These are phyloP conservation scores for Gardenia jasminoides DNA, from an alignment of 257 asterid genomes.

Conservation along the genomic window DNA sequence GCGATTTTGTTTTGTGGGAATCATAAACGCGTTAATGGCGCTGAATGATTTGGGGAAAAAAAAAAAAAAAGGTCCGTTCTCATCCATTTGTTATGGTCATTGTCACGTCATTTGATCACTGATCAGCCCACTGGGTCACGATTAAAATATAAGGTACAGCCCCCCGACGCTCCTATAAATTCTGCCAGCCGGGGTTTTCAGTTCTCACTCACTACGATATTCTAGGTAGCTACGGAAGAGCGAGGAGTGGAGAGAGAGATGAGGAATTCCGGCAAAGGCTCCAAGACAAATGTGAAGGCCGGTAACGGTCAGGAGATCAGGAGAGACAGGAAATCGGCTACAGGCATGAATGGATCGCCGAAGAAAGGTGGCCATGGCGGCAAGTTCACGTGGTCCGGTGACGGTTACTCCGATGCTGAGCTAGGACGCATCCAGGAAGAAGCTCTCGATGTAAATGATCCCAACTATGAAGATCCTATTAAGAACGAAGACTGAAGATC, in stretches of 20 bases:
- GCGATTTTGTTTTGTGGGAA: too few relatives aligned
- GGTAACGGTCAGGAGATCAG: slow-evolving; percentile 29
- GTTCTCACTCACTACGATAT: too few relatives aligned
- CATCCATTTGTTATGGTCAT: slow-evolving; percentile 25
- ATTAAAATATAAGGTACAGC: background rate
- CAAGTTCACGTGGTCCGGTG: slow-evolving; percentile 85
- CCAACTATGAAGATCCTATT: slow-evolving; percentile 51
- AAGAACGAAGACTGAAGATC: background rate
- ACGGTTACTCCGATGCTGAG: slow-evolving; percentile 59
- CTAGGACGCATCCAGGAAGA: slow-evolving; percentile 37
- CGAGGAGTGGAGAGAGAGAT: slow-evolving; percentile 1
- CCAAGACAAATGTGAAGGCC: slow-evolving; percentile 36
- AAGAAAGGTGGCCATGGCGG: slow-evolving; percentile 93
- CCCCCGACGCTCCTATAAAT: slow-evolving; percentile 2
- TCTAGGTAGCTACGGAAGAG: too few relatives aligned
- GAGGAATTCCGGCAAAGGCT: slow-evolving; percentile 44
- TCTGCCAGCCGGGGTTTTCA: background rate
- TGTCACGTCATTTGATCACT: slow-evolving; percentile 17
- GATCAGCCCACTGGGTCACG: slow-evolving; percentile 2
- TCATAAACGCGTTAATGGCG: too few relatives aligned
- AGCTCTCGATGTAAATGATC: slow-evolving; percentile 55
- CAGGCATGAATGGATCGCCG: slow-evolving; percentile 71
- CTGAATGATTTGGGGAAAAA: too few relatives aligned
- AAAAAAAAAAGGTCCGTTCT: slow-evolving; percentile 20
- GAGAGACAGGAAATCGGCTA: slow-evolving; percentile 59